These are phyloP conservation scores for Paramecium tetraurelia DNA, from an alignment of 73 alveolate species.

Conservation along the genomic window DNA sequence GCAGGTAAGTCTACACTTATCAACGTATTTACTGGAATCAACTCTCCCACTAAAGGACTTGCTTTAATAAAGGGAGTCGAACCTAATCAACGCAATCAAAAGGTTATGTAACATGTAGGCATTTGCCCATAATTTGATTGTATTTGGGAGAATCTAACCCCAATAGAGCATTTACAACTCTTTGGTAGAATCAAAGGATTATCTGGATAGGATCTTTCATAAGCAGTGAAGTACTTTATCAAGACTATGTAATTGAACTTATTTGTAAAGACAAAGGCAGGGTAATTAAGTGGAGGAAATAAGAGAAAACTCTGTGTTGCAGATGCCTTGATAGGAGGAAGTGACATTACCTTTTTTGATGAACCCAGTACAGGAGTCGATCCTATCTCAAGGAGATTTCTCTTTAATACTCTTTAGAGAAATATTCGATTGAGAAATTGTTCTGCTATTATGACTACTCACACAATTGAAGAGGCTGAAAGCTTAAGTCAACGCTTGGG, in stretches of 20 bases:
- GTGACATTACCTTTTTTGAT: conserved; percentile 90
- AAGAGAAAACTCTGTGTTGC: conserved; percentile 97
- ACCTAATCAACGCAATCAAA: not conserved
- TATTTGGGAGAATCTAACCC: conserved; percentile 77
- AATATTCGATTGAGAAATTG: conserved; percentile 67
- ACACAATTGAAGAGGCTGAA: conserved; percentile 95
- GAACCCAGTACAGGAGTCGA: conserved; percentile 97
- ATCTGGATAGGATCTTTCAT: conserved; percentile 20
- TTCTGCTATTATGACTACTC: conserved; percentile 84
- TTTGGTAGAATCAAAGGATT: conserved; percentile 76
- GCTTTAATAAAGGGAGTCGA: conserved; percentile 46
- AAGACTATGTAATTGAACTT: conserved; percentile 73
- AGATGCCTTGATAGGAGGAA: conserved; percentile 89
- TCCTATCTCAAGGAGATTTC: conserved; percentile 84
- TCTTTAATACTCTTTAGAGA: conserved; percentile 82
- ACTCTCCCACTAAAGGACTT: conserved; percentile 62
- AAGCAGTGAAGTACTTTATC: conserved; percentile 68
- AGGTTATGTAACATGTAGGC: conserved; percentile 65
- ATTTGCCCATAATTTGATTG: conserved; percentile 71
- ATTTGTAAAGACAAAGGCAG: conserved; percentile 70
- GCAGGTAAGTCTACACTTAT: conserved; percentile 67
- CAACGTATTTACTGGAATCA: conserved; percentile 55
- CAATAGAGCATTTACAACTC: conserved; percentile 69
- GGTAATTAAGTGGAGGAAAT: conserved; percentile 93
- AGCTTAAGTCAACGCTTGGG: conserved; percentile 83